Evolutionary conservation across 140 eudicot genomes (phyloP), one percentile per base, ranked within the genome.

Genomic region (Ambrosia hybrid): DNA sequence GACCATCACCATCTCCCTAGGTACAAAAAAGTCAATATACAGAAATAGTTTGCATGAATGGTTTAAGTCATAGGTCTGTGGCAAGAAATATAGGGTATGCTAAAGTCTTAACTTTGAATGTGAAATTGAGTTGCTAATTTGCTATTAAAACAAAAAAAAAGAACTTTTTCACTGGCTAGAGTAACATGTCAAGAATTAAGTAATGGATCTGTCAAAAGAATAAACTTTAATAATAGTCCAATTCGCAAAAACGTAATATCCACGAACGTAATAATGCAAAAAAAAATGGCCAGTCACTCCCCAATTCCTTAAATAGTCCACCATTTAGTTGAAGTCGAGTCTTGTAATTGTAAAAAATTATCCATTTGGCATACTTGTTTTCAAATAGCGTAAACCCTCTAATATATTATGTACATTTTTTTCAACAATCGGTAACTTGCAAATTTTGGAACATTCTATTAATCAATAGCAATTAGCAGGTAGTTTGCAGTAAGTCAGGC

Each of bases 1-100:
- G 66, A 77, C 66, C 73, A 56, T 53, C 88, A 62, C 75, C 94
- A 70, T 83, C 80, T 73, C 83, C 96, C 97, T 91, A 70, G 61
- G 30, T 65, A 49, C 71, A 74, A 75, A 75, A 48, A 60, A 75
- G 55, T 65, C 49, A 79, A 16, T 57, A 59, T 60, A 49, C 61
- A 57, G 51, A 49, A 34, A 21, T 51, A 36, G 41, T 49, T 38
- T 36, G 67, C 68, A 61, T 41, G 13, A 36, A 74, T 5, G 49
- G 66, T 59, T 67, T 14, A 15, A 33, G 41, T 10, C 37, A 21
- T 15, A 55, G 34, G 12, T 78, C 8, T 10, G 72, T 38, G 49
- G 58, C 0, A 21, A 21, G 30, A 21, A 21, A 21, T n/a, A 21
- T 21, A 21, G 30, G 30, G 30, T 21, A 21, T 21, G 1, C 30